Conservation (phyloP, 305 asterid species). For the Fraxinus sp. region DNA sequence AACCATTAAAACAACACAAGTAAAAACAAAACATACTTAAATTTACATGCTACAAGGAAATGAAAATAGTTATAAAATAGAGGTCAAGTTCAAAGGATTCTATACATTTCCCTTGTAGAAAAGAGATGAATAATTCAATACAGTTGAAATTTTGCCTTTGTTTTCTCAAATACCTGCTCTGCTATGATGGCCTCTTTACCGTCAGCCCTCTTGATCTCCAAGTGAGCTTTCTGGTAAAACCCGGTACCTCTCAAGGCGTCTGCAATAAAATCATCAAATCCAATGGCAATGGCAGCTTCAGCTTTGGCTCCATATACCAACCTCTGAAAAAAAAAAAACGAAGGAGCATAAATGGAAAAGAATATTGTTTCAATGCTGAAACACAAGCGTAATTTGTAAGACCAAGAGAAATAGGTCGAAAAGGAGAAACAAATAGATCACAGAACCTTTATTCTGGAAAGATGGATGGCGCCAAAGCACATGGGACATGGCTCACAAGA, state of each 20-base stretch:
- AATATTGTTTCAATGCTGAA: not conserved
- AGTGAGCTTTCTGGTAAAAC: constrained; percentile 74
- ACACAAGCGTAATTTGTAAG: not conserved
- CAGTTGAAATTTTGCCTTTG: constrained; percentile 72
- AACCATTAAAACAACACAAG: too few relatives aligned
- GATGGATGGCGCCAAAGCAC: constrained; percentile 99
- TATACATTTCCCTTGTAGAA: not conserved
- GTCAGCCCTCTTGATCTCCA: constrained; percentile 84
- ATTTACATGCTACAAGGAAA: not conserved
- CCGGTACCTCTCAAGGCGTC: constrained; percentile 94
- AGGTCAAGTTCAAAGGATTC: not conserved
- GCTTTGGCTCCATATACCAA: constrained; percentile 96
- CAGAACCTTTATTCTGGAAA: constrained; percentile 77
- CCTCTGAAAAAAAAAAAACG: constrained; percentile 45
- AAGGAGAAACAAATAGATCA: not conserved
- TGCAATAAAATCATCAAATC: constrained; percentile 91
- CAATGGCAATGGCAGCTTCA: constrained; percentile 94
- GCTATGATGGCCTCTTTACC: constrained; percentile 71
- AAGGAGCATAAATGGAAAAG: not conserved
- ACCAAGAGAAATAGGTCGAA: not conserved
- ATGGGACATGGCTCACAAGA: constrained; percentile 98
- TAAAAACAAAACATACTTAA: not conserved
- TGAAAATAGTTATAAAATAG: not conserved
- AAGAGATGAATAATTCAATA: constrained; percentile 38
- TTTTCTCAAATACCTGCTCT: constrained; percentile 94